These are phyloP conservation scores for Cucumis melo DNA, from an alignment of 306 rosid genomes.

Conservation along the genomic window DNA sequence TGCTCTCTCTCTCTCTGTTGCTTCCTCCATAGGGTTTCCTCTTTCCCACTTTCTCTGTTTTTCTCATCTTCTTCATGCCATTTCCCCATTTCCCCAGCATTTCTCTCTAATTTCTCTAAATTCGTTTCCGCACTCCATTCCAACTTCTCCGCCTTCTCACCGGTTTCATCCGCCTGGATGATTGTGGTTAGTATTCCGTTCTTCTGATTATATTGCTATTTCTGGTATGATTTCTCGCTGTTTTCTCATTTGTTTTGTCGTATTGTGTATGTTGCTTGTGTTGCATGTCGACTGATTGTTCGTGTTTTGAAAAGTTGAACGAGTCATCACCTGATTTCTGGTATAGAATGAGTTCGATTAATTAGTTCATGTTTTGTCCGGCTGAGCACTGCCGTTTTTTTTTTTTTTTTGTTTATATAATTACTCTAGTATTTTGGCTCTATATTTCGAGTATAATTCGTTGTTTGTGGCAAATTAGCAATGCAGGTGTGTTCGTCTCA, in stretches of 20 bases:
- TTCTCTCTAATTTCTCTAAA: neutral
- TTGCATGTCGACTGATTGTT: neutral
- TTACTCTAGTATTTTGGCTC: neutral
- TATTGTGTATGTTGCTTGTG: neutral
- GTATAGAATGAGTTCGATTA: neutral
- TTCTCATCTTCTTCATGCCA: neutral
- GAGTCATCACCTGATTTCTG: neutral
- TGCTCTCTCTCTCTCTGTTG: neutral
- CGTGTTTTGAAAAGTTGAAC: neutral
- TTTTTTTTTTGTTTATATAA: neutral
- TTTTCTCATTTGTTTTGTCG: neutral
- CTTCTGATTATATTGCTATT: neutral
- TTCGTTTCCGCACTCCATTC: neutral
- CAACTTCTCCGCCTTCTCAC: neutral
- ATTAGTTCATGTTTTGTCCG: neutral
- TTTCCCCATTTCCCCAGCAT: neutral
- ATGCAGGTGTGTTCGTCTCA: neutral
- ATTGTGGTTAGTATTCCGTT: neutral
- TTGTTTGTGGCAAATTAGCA: neutral
- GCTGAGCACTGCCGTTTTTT: neutral
- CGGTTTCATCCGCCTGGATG: neutral
- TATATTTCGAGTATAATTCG: neutral
- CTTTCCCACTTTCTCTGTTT: neutral
- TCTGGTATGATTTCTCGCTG: neutral
- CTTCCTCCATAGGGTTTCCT: constrained; percentile 1